Evolutionary conservation across 176 grass and related monocot genomes (phyloP), one percentile per base, ranked within the genome.

Genomic region (Areca catechu): DNA sequence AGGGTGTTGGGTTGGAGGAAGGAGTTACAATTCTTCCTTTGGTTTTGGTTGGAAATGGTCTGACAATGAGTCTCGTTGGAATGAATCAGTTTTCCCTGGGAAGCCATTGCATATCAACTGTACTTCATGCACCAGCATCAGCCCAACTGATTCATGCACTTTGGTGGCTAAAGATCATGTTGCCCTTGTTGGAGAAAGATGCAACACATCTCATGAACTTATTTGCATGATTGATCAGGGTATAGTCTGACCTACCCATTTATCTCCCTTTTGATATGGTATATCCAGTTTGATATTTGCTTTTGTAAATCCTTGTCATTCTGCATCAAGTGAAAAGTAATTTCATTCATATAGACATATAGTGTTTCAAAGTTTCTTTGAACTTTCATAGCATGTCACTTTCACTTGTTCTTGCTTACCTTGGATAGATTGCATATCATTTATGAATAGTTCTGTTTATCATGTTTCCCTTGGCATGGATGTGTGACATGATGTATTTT

Each of bases 1-100:
- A 0, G 86, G 91, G 7, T 96, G 91, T 54, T 96, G 91, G 91
- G 77, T 90, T 53, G 83, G 91, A 70, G 83, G 83, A 54, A 74
- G 25, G 50, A 62, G n/a, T 37, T 68, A 79, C 65, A 86, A 76
- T 54, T 23, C 18, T 54, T 21, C 51, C 21, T 19, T 37, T 4
- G 65, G 65, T 18, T 67, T 22, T 15, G 49, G 61, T 6, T 92
- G 88, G 88, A 87, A 80, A 86, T 90, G 82, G 76, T 87, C 83
- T 0, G 74, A 86, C 47, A 66, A 61, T 48, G 52, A 23, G 17
- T 86, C 82, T 64, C 24, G 19, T 66, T 84, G 77, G 86, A 87
- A 87, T 12, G 27, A 69, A 20, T 79, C 86, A 0, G 3, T 66
- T 14, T 67, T 67, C 24, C 51, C 27, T 55, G 65, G 27, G 5